These are phyloP conservation scores for Huntiella moniliformis DNA, from an alignment of 2,329 filamentous ascomycete genomes.

Conservation along the genomic window DNA sequence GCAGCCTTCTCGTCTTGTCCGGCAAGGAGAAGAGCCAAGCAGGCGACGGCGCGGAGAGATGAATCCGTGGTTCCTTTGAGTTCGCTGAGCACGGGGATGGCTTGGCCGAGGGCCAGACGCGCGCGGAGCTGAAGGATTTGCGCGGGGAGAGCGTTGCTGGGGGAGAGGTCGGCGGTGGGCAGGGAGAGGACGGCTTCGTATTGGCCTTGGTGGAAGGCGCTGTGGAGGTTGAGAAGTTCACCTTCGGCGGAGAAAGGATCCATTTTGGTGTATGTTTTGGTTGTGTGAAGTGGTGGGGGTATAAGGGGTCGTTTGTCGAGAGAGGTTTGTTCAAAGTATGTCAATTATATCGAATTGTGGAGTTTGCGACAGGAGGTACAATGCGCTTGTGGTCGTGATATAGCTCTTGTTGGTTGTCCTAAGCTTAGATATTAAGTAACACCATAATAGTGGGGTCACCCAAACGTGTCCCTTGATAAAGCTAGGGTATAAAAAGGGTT, in stretches of 20 bases:
- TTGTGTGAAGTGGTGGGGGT: conserved; percentile 1
- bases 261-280: conserved; percentile 25
- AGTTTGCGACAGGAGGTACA: not conserved
- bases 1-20: conserved; percentile 46
- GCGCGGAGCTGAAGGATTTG: conserved; percentile 65
- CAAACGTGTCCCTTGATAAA: no score
- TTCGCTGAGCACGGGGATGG: conserved; percentile 51
- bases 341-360: not conserved
- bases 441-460: no score
- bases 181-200: conserved; percentile 75
- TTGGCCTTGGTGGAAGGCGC: conserved; percentile 60
- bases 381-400: not conserved
- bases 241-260: conserved; percentile 53
- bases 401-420: not conserved
- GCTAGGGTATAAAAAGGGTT: no score
- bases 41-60: conserved; percentile 57
- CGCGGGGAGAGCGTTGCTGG: conserved; percentile 58
- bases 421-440: no score
- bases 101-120: conserved; percentile 64
- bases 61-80: conserved; percentile 41
- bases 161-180: conserved; percentile 59
- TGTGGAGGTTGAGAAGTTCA: conserved; percentile 54
- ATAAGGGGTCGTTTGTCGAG: not conserved
- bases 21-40: conserved; percentile 48
- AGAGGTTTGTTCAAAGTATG: not conserved